Conservation (phyloP, 2,329 filamentous ascomycete genomes). For the Aspergillus fructus region DNA sequence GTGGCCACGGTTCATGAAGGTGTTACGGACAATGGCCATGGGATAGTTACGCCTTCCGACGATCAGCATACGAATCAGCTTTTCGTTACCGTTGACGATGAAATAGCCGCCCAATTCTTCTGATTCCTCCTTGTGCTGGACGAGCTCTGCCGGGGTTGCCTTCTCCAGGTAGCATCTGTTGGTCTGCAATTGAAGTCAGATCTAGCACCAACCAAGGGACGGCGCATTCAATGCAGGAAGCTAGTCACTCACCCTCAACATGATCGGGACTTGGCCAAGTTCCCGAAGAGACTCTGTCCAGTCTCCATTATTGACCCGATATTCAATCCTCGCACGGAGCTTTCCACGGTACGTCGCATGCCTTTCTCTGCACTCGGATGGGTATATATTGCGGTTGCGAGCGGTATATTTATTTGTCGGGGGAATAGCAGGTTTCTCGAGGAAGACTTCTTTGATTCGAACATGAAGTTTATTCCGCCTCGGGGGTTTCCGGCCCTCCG, state of each 20-base stretch:
- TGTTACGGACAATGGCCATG: constrained; percentile 87
- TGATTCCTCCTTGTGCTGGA: constrained; percentile 87
- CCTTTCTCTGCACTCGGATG: constrained; percentile 89
- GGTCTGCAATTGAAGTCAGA: constrained; percentile 54
- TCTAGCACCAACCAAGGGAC: neutral
- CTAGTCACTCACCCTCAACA: constrained; percentile 70
- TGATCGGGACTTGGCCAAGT: constrained; percentile 84
- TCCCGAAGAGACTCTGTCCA: constrained; percentile 80
- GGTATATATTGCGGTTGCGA: constrained; percentile 79
- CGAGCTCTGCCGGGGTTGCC: constrained; percentile 77
- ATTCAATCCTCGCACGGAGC: constrained; percentile 79
- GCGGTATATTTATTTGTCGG: constrained; percentile 77
- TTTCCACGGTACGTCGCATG: constrained; percentile 89
- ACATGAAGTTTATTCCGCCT: constrained; percentile 73
- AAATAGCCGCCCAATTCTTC: constrained; percentile 98
- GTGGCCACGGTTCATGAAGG: constrained; percentile 82
- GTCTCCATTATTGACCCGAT: constrained; percentile 81
- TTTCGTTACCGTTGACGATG: constrained; percentile 95
- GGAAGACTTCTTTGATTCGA: constrained; percentile 74
- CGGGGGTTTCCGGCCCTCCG: constrained; percentile 55
- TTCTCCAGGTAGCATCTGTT: constrained; percentile 88
- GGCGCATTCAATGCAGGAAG: neutral
- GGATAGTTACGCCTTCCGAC: constrained; percentile 91
- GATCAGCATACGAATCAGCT: constrained; percentile 88
- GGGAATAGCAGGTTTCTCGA: constrained; percentile 79